These are phyloP conservation scores for Saccharomycopsis hybrid DNA, from an alignment of 1,139 yeast genomes.

Conservation along the genomic window DNA sequence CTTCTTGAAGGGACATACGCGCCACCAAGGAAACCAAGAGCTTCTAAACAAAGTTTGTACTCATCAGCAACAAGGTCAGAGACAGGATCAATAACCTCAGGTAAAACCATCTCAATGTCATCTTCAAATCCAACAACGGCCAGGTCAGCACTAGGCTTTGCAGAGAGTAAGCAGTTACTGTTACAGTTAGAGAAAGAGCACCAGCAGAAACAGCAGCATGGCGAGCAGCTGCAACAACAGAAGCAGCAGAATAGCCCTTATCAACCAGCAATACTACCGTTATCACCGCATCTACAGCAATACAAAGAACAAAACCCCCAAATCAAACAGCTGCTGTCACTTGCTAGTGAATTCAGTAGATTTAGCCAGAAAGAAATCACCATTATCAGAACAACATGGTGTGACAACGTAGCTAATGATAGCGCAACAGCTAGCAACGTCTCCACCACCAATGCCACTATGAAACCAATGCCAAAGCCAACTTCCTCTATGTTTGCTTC, in stretches of 20 bases:
- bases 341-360: neutral
- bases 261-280: too few species aligned
- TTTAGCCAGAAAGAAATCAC: conserved; percentile 12
- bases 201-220: too few species aligned
- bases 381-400: conserved; percentile 17
- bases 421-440: conserved; percentile 10
- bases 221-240: too few species aligned
- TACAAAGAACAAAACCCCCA: too few species aligned
- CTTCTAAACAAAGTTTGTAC: neutral
- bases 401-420: conserved; percentile 12
- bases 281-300: too few species aligned
- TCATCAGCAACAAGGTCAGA: conserved; percentile 6
- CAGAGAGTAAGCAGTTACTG: too few species aligned
- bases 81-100: conserved; percentile 4
- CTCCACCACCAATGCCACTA: neutral
- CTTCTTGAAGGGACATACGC: too few species aligned
- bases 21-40: too few species aligned
- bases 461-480: conserved; percentile 6
- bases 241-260: too few species aligned
- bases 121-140: neutral
- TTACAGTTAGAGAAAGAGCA: too few species aligned
- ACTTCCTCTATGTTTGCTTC: conserved; percentile 28
- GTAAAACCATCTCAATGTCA: conserved; percentile 7
- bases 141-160: too few species aligned
- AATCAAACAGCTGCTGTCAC: too few species aligned